Conservation (phyloP, 805 yeast species). For the Kazachstania bromeliacearum region DNA sequence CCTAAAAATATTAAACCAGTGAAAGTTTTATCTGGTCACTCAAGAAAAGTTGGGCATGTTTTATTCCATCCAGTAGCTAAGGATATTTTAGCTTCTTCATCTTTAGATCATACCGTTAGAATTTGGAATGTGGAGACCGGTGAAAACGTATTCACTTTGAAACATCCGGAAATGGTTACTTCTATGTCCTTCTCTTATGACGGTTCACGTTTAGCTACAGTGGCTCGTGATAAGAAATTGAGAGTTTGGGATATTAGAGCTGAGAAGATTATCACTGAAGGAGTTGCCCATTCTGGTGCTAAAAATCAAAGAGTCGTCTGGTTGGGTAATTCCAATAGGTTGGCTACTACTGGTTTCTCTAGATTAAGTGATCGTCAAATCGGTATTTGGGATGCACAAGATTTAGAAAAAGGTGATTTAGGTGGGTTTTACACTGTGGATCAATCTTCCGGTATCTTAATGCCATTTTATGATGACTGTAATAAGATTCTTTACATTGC, state of each 20-base stretch:
- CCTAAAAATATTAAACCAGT: slow-evolving; percentile 63
- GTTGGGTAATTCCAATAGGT: slow-evolving; percentile 79
- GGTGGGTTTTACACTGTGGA: slow-evolving; percentile 85
- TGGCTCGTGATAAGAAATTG: slow-evolving; percentile 81
- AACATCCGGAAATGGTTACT: slow-evolving; percentile 87
- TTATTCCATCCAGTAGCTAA: slow-evolving; percentile 82
- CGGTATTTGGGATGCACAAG: slow-evolving; percentile 82
- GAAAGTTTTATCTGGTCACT: slow-evolving; percentile 71
- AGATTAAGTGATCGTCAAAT: slow-evolving; percentile 88
- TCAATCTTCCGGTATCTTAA: slow-evolving; percentile 83
- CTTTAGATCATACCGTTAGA: slow-evolving; percentile 84
- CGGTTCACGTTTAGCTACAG: slow-evolving; percentile 79
- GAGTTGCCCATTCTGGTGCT: slow-evolving; percentile 87
- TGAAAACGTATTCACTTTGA: slow-evolving; percentile 57
- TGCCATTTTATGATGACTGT: slow-evolving; percentile 82
- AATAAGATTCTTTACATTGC: slow-evolving; percentile 78
- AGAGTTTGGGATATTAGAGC: slow-evolving; percentile 86
- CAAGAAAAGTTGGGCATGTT: slow-evolving; percentile 89
- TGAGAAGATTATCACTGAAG: slow-evolving; percentile 69
- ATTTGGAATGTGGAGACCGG: slow-evolving; percentile 83
- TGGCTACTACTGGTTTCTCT: slow-evolving; percentile 92
- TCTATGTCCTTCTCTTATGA: slow-evolving; percentile 85
- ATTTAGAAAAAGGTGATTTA: slow-evolving; percentile 71
- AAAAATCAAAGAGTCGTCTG: slow-evolving; percentile 81
- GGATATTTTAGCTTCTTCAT: slow-evolving; percentile 79